These are phyloP conservation scores for Friedmanniomyces simplex DNA, from an alignment of 495 filamentous ascomycete genomes.

Conservation along the genomic window DNA sequence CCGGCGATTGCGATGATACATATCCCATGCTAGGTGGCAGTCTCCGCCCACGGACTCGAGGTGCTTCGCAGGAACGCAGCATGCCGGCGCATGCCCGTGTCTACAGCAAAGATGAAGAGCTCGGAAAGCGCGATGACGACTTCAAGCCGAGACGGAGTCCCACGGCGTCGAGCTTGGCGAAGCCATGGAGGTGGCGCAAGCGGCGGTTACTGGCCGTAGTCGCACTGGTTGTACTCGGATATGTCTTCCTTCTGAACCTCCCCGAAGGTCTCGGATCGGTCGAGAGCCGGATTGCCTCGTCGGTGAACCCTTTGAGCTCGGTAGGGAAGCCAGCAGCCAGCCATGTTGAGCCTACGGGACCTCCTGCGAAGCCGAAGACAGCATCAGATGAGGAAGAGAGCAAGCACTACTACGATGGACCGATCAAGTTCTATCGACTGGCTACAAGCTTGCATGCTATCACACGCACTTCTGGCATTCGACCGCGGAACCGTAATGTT, in stretches of 20 bases:
- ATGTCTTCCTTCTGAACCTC: slow-evolving; percentile 24
- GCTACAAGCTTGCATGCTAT: slow-evolving; percentile 39
- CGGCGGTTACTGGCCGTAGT: slow-evolving; percentile 38
- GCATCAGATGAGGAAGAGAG: slow-evolving; percentile 18
- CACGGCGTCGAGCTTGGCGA: slow-evolving; percentile 27
- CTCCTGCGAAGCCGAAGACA: slow-evolving; percentile 14
- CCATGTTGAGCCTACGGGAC: slow-evolving; percentile 21
- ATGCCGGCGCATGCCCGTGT: slow-evolving; percentile 5
- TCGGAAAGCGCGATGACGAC: slow-evolving; percentile 62
- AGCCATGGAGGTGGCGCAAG: slow-evolving; percentile 33
- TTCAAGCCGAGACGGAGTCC: slow-evolving; percentile 35
- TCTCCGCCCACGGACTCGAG: slow-evolving; percentile 9
- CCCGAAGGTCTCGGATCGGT: slow-evolving; percentile 4
- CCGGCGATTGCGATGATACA: background rate
- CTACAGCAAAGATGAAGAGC: slow-evolving; percentile 45
- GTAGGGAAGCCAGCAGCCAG: background rate
- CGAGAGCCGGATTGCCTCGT: background rate
- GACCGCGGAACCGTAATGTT: slow-evolving; percentile 41
- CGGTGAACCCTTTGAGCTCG: background rate
- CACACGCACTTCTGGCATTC: slow-evolving; percentile 26
- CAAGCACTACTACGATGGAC: slow-evolving; percentile 43
- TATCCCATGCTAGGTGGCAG: slow-evolving; percentile 3
- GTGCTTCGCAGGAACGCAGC: background rate
- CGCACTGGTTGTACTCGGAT: slow-evolving; percentile 35
- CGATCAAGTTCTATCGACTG: slow-evolving; percentile 46